These are phyloP conservation scores for Globisporangium spiculum DNA, from an alignment of 352 stramenopile species.

Conservation along the genomic window DNA sequence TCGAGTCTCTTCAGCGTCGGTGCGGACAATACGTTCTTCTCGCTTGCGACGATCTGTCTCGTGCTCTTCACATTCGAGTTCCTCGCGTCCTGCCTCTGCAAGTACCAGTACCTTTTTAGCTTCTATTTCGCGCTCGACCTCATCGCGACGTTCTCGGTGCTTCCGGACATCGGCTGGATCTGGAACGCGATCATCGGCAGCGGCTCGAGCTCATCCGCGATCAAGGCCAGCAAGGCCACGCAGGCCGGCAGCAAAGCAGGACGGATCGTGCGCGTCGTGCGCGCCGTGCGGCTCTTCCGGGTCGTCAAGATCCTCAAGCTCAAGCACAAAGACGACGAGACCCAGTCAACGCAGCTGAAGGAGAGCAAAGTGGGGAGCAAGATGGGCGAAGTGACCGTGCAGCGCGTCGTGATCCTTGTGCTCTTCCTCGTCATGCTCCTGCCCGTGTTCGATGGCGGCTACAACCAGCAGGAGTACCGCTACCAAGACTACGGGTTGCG, in stretches of 20 bases:
- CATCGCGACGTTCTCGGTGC: conserved; percentile 79
- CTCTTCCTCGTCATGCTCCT: conserved; percentile 89
- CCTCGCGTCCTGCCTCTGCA: conserved; percentile 63
- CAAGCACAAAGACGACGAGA: conserved; percentile 68
- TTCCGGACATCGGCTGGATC: conserved; percentile 84
- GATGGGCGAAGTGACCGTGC: conserved; percentile 87
- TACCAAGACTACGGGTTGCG: conserved; percentile 86
- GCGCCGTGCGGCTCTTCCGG: conserved; percentile 78
- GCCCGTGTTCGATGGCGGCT: conserved; percentile 83
- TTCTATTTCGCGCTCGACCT: conserved; percentile 92
- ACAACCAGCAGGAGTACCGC: conserved; percentile 70
- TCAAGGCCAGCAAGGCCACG: conserved; percentile 72
- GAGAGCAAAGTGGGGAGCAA: conserved; percentile 88
- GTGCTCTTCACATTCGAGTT: conserved; percentile 90
- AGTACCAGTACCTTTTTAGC: conserved; percentile 76
- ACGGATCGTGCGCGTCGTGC: conserved; percentile 83
- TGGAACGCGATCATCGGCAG: conserved; percentile 70
- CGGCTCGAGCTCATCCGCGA: conserved; percentile 38
- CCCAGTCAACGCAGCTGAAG: conserved; percentile 31
- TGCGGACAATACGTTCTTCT: conserved; percentile 83
- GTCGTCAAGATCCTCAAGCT: conserved; percentile 87
- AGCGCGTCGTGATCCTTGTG: conserved; percentile 86
- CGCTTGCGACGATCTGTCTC: conserved; percentile 85
- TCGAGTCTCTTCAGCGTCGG: conserved; percentile 63
- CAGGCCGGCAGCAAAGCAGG: conserved; percentile 75